Base-by-base conservation (phyloP, 208 protist species). In the Phytomonas francai region DNA sequence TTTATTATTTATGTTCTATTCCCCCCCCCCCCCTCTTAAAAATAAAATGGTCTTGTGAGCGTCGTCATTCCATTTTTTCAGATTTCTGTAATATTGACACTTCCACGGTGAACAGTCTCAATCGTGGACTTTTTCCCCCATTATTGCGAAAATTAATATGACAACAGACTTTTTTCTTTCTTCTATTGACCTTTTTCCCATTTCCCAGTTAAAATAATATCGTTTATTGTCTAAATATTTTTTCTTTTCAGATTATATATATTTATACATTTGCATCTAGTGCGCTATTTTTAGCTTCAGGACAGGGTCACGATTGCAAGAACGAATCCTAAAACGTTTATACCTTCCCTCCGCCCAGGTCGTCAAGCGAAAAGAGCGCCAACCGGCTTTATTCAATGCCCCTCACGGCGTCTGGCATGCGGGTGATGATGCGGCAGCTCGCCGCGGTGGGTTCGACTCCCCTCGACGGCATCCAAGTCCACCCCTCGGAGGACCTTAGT, bases 381-480 rank as follows among this genome's bases (percentile, higher is more conserved):
- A n/a, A 16, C 25, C 25, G 22, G 16, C 29, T 63, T 22, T 22
- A 22, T 63, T 16, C 16, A 65, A 95, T 95, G 89, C 77, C 87
- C n/a, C 80, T 95, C 57, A 83, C 81, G 0, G 77, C 89, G 11
- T 72, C 66, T 30, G 87, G 83, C n/a, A 92, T 95, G 87, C 83
- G 85, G 39, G 77, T 80, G n/a, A 65, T 95, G 34, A 89, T 95
- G 84, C 82, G 84, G 2, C 90, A 95, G 72, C 63, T 95, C 33
- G 79, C 88, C 63, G 90, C 93, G 45, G 74, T 95, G 25, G 73
- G 89, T 49, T 59, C 70, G 61, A 49, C 83, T 58, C 91, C 91
- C 3, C 74, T 95, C 0, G 96, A 98, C 42, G 97, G 95, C 58
- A 92, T 99, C 59, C 79, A 80, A 25, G 59, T 98, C 19, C 58